phyloP scores from a whole-genome alignment of 23 red algal genomes.

The Pyropia yezoensis region DNA sequence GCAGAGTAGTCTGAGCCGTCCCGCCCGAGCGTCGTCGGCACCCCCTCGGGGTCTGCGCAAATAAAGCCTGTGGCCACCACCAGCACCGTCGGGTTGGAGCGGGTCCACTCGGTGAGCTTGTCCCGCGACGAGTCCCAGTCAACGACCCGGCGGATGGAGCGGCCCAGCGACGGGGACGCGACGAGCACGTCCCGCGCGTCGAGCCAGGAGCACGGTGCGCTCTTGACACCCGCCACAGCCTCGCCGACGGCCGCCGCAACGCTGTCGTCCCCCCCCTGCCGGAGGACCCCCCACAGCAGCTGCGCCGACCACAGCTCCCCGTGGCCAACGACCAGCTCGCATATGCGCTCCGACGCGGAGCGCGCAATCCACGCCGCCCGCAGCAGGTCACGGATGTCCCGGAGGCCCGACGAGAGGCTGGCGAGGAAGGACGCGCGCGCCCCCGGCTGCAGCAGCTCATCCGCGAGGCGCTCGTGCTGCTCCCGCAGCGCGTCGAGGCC shows the following conservation, averaged over 20 bases:
- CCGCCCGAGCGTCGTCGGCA: constrained; percentile 77
- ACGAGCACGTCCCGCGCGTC: constrained; percentile 87
- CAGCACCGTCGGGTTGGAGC: constrained; percentile 49
- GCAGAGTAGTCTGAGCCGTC: constrained; percentile 84
- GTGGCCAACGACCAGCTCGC: constrained; percentile 85
- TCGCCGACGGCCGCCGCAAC: constrained; percentile 10
- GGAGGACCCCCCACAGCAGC: constrained; percentile 75
- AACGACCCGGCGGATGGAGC: constrained; percentile 37
- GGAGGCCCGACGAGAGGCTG: constrained; percentile 48
- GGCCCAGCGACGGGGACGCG: constrained; percentile 25
- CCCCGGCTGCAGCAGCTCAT: constrained; percentile 44
- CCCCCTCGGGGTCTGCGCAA: constrained; percentile 51
- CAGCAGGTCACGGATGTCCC: constrained; percentile 77
- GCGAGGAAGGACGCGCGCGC: constrained; percentile 64
- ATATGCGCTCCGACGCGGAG: constrained; percentile 41
- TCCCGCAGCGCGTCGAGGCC: constrained; percentile 63
- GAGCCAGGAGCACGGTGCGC: constrained; percentile 40
- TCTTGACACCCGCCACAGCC: background rate
- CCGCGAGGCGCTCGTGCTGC: constrained; percentile 47
- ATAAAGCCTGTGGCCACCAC: constrained; percentile 91
- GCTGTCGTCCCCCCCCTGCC: constrained; percentile 12
- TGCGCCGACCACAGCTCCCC: constrained; percentile 92
- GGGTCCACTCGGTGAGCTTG: constrained; percentile 54
- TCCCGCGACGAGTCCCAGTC: constrained; percentile 24
- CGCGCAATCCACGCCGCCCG: constrained; percentile 85